phyloP scores from a whole-genome alignment of 805 yeast species.

The Pichia thaimueangensis region DNA sequence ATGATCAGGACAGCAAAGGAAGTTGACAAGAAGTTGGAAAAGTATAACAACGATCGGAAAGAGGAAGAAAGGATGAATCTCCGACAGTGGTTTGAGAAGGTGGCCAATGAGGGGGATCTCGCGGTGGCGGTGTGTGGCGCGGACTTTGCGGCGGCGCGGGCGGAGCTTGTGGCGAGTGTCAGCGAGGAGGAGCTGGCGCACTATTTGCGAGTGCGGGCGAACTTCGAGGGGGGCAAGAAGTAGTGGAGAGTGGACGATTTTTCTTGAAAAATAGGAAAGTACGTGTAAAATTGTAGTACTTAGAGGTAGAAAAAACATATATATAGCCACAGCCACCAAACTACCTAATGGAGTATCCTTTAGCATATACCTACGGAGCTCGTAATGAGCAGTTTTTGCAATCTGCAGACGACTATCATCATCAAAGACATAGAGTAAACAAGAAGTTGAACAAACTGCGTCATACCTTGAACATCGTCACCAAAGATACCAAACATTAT shows the following conservation, averaged over 20 bases:
- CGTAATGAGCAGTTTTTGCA: constrained; percentile 59
- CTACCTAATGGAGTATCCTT: constrained; percentile 39
- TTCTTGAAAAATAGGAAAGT: too few species aligned
- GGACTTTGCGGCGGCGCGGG: constrained; percentile 75
- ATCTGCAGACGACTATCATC: constrained; percentile 62
- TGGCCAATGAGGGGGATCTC: constrained; percentile 60
- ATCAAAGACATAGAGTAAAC: constrained; percentile 58
- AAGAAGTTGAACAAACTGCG: constrained; percentile 59
- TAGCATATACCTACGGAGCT: constrained; percentile 42
- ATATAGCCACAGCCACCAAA: neutral
- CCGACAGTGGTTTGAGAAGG: constrained; percentile 87
- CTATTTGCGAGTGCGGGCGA: constrained; percentile 69
- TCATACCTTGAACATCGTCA: constrained; percentile 53
- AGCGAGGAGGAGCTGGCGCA: constrained; percentile 82
- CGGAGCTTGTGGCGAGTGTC: constrained; percentile 74
- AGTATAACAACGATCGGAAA: constrained; percentile 36
- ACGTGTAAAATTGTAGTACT: too few species aligned
- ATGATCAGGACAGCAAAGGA: constrained; percentile 83
- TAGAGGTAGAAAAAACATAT: too few species aligned
- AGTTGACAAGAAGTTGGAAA: constrained; percentile 59
- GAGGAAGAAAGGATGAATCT: constrained; percentile 47
- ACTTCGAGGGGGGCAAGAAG: constrained; percentile 66
- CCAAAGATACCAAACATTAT: constrained; percentile 62
- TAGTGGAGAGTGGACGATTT: too few species aligned
- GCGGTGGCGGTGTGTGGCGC: constrained; percentile 59